Percentiles rank a stretch among this genome's conserved stretches.
phyloP scores from a whole-genome alignment of 768 basidiomycete genomes.

The Rhodotorula sphaerocarpa region DNA sequence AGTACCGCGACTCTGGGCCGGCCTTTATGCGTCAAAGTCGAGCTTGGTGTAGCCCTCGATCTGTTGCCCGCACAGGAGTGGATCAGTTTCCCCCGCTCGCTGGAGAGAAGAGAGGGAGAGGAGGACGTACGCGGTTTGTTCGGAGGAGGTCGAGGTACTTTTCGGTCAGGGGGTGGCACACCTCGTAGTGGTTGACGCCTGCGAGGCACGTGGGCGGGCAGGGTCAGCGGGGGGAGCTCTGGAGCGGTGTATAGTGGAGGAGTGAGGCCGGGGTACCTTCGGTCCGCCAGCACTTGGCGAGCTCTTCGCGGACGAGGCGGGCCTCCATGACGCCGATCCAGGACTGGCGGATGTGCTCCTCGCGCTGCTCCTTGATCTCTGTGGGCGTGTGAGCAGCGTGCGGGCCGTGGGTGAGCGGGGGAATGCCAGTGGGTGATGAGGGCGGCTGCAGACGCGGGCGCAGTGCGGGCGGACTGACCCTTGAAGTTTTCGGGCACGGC shows the following conservation, averaged over 20 bases:
- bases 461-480: slow-evolving; percentile 6
- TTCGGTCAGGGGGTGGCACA: slow-evolving; percentile 34
- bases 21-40: slow-evolving; percentile 24
- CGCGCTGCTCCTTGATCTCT: slow-evolving; percentile 47
- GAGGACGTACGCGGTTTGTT: slow-evolving; percentile 29
- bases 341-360: slow-evolving; percentile 72
- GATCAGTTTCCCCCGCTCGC: no score
- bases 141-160: slow-evolving; percentile 34
- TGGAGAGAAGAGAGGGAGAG: no score
- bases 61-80: slow-evolving; percentile 6
- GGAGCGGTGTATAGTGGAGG: not conserved
- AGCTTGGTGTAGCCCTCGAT: slow-evolving; percentile 35
- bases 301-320: slow-evolving; percentile 75
- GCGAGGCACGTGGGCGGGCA: no score
- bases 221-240: no score
- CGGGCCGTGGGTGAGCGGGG: not conserved
- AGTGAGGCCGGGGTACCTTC: slow-evolving; percentile 49
- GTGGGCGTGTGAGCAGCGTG: no score
- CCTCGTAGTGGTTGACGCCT: slow-evolving; percentile 37
- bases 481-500: slow-evolving; percentile 32
- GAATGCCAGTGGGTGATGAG: not conserved
- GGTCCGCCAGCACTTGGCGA: slow-evolving; percentile 75
- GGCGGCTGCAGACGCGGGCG: not conserved
- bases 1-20: not conserved
- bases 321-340: slow-evolving; percentile 94